Base-by-base conservation (phyloP, 2,329 filamentous ascomycete species). In the Colletotrichum magnum region DNA sequence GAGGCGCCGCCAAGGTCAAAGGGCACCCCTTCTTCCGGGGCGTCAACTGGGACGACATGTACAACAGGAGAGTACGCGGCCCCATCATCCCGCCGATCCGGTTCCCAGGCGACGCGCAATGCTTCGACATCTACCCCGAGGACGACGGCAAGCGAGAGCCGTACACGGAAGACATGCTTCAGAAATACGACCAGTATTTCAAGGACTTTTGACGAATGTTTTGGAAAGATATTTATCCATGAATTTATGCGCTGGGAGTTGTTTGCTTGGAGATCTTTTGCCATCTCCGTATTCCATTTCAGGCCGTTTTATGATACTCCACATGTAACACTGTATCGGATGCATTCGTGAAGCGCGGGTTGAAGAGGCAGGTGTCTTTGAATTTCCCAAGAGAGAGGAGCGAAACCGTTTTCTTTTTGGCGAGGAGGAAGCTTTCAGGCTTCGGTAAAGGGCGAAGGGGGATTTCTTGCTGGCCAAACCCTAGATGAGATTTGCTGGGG, bases 91-190 rank as follows among this genome's bases (percentile, higher is more conserved):
- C 93, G n/a, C 90, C 92, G 63, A 83, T 95, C 36, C 85, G 90
- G 26, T 92, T 89, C 58, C 87, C 90, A 0, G 92, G 92, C 39
- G 93, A 95, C 76, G 91, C 93, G 18, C 87, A 93, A 76, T 95
- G 94, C 78, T 96, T 95, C 75, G 93, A 95, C 75, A 86, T 91
- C 50, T 96, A 95, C 75, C 92, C 93, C n/a, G 92, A 94, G 69
- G 92, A 94, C 76, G 89, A 92, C 68, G 88, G 85, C 62, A 86
- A 86, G 56, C 84, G 87, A 64, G 90, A 92, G 47, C 81, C 84
- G 64, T 95, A 94, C 75, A 92, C 90, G 4, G 86, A 89, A 50
- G 92, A 94, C 52, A 84, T 94, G 85, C 85, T 85, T 41, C 83
- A 85, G 52, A 89, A 89, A 80, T 94, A 93, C 79, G 93, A 95